Percentiles rank a stretch among this genome's conserved stretches.
phyloP scores from a whole-genome alignment of 163 green algal genomes.

The Scenedesmus sp. region DNA sequence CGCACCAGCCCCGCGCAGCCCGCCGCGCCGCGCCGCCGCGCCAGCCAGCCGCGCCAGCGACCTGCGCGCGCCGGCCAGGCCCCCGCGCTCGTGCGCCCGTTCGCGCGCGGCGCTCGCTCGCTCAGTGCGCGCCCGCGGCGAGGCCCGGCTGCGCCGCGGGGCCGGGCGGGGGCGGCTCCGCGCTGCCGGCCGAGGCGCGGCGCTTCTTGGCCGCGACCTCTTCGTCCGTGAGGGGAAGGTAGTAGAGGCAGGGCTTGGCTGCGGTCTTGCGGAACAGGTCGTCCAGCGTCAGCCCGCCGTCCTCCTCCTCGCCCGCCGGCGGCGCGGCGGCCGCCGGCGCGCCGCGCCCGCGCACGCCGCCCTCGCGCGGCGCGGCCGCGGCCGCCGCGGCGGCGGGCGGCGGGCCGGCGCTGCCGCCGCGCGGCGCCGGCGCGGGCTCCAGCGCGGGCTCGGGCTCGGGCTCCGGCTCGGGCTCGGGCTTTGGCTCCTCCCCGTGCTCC shows the following conservation, averaged over 20 bases:
- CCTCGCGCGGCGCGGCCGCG: not conserved
- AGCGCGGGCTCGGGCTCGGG: conserved; percentile 3
- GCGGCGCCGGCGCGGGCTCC: not conserved
- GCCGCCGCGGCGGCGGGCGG: not conserved
- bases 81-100: no score
- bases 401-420: not conserved
- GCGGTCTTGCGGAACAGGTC: conserved; percentile 83
- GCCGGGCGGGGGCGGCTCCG: not conserved
- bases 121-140: not conserved
- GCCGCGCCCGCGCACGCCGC: not conserved
- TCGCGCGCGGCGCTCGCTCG: no score
- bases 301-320: conserved; percentile 39
- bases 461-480: not conserved
- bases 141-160: conserved; percentile 32
- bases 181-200: not conserved
- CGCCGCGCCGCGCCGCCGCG: no score
- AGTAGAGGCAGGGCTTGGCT: conserved; percentile 84
- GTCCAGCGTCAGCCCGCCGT: conserved; percentile 64
- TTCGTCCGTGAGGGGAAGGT: conserved; percentile 82
- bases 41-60: no score
- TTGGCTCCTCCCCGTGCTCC: conserved; percentile 20
- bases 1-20: no score
- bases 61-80: no score
- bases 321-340: not conserved
- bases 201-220: conserved; percentile 51